Evolutionary conservation across 1,139 yeast genomes (phyloP).

Genomic region (Blastobotrys capitulatus): DNA sequence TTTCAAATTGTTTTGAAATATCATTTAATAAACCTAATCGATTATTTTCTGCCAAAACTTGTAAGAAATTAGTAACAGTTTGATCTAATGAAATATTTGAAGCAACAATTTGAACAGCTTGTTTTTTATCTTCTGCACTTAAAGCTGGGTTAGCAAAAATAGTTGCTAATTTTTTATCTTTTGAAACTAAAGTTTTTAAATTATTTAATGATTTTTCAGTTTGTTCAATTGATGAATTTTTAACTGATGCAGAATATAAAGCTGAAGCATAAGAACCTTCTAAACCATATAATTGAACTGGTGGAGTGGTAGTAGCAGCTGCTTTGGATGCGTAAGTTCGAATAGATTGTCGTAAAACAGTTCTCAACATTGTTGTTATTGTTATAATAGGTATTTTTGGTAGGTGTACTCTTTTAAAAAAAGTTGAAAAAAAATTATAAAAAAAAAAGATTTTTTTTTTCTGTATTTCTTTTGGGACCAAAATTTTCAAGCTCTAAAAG

Average conservation of each 20-base stretch:
- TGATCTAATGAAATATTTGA: slow-evolving; percentile 58
- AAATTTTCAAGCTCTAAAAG: too few relatives aligned
- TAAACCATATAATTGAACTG: slow-evolving; percentile 89
- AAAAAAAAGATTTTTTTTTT: not conserved
- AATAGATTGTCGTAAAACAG: slow-evolving; percentile 14
- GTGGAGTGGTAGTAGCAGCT: slow-evolving; percentile 62
- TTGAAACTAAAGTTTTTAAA: slow-evolving; percentile 50
- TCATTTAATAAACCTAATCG: slow-evolving; percentile 67
- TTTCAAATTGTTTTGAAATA: slow-evolving; percentile 66
- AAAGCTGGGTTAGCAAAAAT: slow-evolving; percentile 81
- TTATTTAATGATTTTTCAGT: slow-evolving; percentile 63
- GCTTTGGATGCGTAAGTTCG: slow-evolving; percentile 26
- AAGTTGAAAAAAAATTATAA: not conserved
- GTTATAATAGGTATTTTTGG: not conserved
- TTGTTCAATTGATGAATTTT: slow-evolving; percentile 69
- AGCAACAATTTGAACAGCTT: slow-evolving; percentile 58
- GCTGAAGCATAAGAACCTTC: slow-evolving; percentile 98
- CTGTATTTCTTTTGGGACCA: slow-evolving; percentile 4
- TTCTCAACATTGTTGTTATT: slow-evolving; percentile 8
- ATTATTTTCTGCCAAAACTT: slow-evolving; percentile 90
- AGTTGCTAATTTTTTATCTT: slow-evolving; percentile 58
- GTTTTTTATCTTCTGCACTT: slow-evolving; percentile 65
- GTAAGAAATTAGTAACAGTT: slow-evolving; percentile 73
- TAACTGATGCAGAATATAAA: slow-evolving; percentile 84
- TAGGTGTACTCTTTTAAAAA: not conserved